A percentile compares a stretch with the other conserved stretches of the same genome.
These are phyloP conservation scores for Lecanicillium sp. DNA, from an alignment of 2,329 filamentous ascomycete genomes.

Conservation along the genomic window DNA sequence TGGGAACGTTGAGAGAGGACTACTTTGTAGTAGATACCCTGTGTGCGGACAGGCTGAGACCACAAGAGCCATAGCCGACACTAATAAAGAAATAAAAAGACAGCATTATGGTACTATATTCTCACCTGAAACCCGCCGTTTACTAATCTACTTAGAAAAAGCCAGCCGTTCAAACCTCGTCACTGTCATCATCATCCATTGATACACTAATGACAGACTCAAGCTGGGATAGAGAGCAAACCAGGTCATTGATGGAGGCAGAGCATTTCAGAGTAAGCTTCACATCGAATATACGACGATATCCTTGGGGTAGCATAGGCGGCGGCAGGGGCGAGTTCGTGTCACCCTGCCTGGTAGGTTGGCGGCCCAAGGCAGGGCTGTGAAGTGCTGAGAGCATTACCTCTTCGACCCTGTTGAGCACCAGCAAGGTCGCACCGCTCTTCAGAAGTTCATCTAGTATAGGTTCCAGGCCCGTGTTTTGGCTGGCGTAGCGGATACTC, in stretches of 20 bases:
- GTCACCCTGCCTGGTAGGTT: not conserved
- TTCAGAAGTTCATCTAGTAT: constrained; percentile 2
- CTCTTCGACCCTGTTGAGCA: constrained; percentile 2
- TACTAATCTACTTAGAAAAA: too few relatives aligned
- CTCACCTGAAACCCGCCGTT: too few relatives aligned
- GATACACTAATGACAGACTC: not conserved
- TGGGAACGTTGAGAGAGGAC: too few relatives aligned
- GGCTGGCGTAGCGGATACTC: constrained; percentile 1
- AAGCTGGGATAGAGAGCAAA: not conserved
- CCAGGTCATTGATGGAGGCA: not conserved
- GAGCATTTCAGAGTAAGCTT: not conserved
- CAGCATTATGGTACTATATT: too few relatives aligned
- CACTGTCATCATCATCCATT: not conserved
- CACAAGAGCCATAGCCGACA: too few relatives aligned
- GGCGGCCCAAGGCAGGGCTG: constrained; percentile 1
- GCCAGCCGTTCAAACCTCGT: not conserved
- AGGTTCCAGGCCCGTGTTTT: not conserved
- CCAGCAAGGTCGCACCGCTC: not conserved
- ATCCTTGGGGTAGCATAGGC: not conserved
- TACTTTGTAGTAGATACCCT: too few relatives aligned
- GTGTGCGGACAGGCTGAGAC: too few relatives aligned
- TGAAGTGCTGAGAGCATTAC: constrained; percentile 1
- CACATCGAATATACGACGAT: constrained; percentile 1
- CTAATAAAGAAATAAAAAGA: too few relatives aligned
- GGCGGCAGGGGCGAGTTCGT: not conserved